A percentile compares a stretch with the other conserved stretches of the same genome.
Evolutionary conservation across 192 early-diverging fungal genomes (phyloP).

Genomic region (Glomus cerebriforme): DNA sequence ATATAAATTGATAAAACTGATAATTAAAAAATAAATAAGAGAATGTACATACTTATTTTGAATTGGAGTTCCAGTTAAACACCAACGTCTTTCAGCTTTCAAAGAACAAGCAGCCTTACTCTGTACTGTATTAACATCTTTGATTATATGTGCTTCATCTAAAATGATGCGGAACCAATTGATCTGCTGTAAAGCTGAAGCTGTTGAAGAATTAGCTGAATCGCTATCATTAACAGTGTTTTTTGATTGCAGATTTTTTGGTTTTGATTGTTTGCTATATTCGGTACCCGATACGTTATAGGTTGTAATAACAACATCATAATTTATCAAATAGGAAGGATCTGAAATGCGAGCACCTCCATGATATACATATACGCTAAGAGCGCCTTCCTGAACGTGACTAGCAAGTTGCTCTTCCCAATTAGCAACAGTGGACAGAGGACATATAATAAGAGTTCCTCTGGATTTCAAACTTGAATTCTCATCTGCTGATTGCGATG

Average conservation of each 20-base stretch:
- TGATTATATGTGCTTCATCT: conserved; percentile 95
- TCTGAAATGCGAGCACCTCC: conserved; percentile 46
- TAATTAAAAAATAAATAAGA: background rate
- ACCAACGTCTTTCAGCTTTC: conserved; percentile 77
- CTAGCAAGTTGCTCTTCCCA: conserved; percentile 54
- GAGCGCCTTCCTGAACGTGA: conserved; percentile 38
- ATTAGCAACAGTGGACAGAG: conserved; percentile 52
- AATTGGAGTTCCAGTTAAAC: conserved; percentile 90
- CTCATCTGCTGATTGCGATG: background rate
- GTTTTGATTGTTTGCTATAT: conserved; percentile 40
- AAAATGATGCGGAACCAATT: conserved; percentile 87
- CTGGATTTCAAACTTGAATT: conserved; percentile 41
- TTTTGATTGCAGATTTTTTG: conserved; percentile 44
- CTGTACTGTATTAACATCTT: conserved; percentile 73
- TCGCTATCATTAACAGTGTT: conserved; percentile 24
- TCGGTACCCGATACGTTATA: conserved; percentile 53
- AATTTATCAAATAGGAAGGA: conserved; percentile 33
- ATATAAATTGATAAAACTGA: background rate
- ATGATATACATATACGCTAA: conserved; percentile 55
- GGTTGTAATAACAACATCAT: conserved; percentile 54
- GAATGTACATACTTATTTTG: conserved; percentile 39
- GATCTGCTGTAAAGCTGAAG: conserved; percentile 55
- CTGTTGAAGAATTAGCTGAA: no score
- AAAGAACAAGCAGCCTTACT: conserved; percentile 74
- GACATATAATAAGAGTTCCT: conserved; percentile 56